Evolutionary conservation across 2,329 filamentous ascomycete species (phyloP).

Genomic region (Nakataea oryzae): DNA sequence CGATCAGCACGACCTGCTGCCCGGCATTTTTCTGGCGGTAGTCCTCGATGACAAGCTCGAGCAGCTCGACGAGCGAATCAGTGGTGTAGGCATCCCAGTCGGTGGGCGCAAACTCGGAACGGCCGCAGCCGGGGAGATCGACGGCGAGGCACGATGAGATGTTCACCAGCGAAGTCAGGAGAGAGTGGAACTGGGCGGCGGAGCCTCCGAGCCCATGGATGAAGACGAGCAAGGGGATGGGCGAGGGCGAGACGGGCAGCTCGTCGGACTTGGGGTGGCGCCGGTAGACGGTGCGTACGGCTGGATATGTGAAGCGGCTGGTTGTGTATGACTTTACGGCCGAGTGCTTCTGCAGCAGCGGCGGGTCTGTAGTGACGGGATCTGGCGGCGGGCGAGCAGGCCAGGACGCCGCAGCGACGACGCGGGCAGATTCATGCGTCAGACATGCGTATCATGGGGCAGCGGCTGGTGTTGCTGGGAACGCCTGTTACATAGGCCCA

Average conservation of each 20-base stretch:
- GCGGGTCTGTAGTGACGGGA: conserved; percentile 55
- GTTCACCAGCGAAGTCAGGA: conserved; percentile 73
- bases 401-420: background rate
- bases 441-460: background rate
- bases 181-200: conserved; percentile 72
- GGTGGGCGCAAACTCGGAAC: conserved; percentile 62
- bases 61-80: conserved; percentile 63
- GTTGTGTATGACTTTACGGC: conserved; percentile 64
- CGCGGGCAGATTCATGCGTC: background rate
- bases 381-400: conserved; percentile 12
- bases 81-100: conserved; percentile 71
- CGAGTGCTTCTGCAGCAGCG: conserved; percentile 70
- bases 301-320: conserved; percentile 56
- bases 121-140: conserved; percentile 83
- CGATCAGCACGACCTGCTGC: conserved; percentile 71
- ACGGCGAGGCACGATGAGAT: conserved; percentile 77
- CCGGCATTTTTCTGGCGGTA: conserved; percentile 51
- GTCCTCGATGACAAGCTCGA: conserved; percentile 64
- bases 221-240: conserved; percentile 79
- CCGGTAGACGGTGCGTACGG: conserved; percentile 73
- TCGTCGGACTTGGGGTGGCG: conserved; percentile 75
- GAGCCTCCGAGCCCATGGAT: conserved; percentile 92
- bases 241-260: conserved; percentile 60
- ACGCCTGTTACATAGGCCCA: too few relatives aligned
- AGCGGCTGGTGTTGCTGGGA: background rate